Base-by-base conservation (phyloP, 805 yeast species). In the Ogataea neopini region DNA sequence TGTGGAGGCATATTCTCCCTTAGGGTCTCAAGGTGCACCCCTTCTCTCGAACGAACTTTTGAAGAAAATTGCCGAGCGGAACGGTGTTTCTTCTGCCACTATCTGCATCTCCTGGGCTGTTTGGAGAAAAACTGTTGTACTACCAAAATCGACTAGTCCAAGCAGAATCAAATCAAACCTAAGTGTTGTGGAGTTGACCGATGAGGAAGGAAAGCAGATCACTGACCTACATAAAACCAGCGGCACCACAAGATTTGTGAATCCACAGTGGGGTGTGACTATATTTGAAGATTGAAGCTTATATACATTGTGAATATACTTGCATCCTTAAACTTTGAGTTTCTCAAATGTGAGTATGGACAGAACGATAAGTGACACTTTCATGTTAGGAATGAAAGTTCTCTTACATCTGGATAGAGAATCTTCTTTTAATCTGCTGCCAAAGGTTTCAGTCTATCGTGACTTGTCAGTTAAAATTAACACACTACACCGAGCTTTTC, bases 101-200 rank as follows among this genome's bases (percentile, higher is more conserved):
- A 58, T 81, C 15, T 64, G 79, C 34, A 67, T 82, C 48, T 76
- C 83, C 17, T 83, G 87, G 88, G 81, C 77, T 26, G 64, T 78
- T 18, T 67, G 72, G 56, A 78, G 86, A 66, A 81, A 77, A 25
- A 69, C 76, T 25, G 77, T 80, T 30, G 79, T 79, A 14, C 63
- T 77, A 45, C 81, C 81, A 47, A 77, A 77, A 58, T 74, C 80
- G 19, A 72, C 73, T 17, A 72, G 71, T 37, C 69, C 72, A 9
- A 47, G 57, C 3, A 72, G 82, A 70, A 70, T 77, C 46, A 66
- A 58, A 54, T 40, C 70, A 43, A 75, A 75, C 59, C 62, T 73
- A 39, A 51, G 66, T 43, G 57, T 64, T 5, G 58, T 74, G 35
- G 61, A 61, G 3, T 57, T 74, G 29, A 53, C 61, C 5, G 65